Conservation (phyloP, 1,139 yeast genomes). For the Suhomyces kunorum region DNA sequence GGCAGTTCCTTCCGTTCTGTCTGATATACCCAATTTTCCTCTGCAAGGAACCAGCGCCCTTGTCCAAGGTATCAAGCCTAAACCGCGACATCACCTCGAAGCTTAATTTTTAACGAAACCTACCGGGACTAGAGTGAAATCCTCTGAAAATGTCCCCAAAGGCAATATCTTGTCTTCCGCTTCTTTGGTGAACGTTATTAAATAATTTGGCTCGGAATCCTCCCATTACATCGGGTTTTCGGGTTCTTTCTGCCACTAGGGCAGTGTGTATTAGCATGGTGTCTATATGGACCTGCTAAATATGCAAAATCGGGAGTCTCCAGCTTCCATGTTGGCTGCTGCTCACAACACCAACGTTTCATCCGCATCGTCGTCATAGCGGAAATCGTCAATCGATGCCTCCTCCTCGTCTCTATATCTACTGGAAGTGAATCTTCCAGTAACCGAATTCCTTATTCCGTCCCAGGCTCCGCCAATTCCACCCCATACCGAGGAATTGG, state of each 20-base stretch:
- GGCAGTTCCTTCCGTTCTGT: too few species aligned
- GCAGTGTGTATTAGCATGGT: not conserved
- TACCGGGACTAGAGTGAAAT: too few species aligned
- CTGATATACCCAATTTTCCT: too few species aligned
- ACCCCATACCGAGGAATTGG: slow-evolving; percentile 22
- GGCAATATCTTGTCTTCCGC: too few species aligned
- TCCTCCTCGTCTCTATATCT: slow-evolving; percentile 22
- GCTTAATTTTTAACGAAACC: too few species aligned
- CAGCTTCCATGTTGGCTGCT: not conserved
- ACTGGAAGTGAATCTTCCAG: slow-evolving; percentile 15
- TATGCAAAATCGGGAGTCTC: not conserved
- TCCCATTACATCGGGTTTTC: not conserved
- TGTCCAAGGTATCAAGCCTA: too few species aligned
- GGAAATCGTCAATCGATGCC: slow-evolving; percentile 25
- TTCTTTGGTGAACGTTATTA: too few species aligned
- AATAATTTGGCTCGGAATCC: too few species aligned
- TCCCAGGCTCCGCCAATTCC: slow-evolving; percentile 29
- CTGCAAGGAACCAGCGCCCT: too few species aligned
- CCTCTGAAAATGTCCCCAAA: too few species aligned
- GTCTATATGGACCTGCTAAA: not conserved
- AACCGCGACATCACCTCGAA: too few species aligned
- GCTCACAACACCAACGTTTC: slow-evolving; percentile 26
- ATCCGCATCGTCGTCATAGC: slow-evolving; percentile 36
- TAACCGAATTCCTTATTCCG: slow-evolving; percentile 23
- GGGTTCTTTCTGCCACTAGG: not conserved